Evolutionary conservation across 768 basidiomycete genomes (phyloP).

Genomic region (Leccinum rimulosum): DNA sequence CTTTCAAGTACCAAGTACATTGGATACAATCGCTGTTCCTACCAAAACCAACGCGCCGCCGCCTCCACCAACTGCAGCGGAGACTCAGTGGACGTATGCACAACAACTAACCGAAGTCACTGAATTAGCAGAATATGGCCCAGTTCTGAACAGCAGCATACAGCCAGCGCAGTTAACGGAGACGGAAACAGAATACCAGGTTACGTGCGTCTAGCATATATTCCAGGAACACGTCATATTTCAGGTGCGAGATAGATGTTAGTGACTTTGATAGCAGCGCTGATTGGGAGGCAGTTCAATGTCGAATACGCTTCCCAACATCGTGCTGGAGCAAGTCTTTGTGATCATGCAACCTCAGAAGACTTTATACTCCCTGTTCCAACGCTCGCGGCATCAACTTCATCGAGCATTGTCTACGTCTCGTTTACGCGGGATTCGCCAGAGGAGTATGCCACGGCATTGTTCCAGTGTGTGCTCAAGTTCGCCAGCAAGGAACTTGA

Average conservation of each 20-base stretch:
- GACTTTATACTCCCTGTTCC: constrained; percentile 92
- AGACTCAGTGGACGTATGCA: constrained; percentile 84
- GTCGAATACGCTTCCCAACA: constrained; percentile 95
- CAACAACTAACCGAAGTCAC: constrained; percentile 85
- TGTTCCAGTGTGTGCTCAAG: constrained; percentile 89
- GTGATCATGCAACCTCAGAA: constrained; percentile 90
- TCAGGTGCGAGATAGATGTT: constrained; percentile 56
- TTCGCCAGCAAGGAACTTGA: constrained; percentile 98
- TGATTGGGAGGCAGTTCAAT: constrained; percentile 68
- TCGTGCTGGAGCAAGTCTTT: constrained; percentile 90
- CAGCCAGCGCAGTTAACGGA: constrained; percentile 87
- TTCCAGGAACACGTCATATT: constrained; percentile 94
- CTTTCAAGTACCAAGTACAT: constrained; percentile 69
- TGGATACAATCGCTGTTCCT: constrained; percentile 77
- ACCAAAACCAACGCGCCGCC: constrained; percentile 57
- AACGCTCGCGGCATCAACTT: constrained; percentile 62
- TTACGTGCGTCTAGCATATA: constrained; percentile 94
- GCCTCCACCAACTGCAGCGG: constrained; percentile 75
- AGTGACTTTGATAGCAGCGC: not conserved
- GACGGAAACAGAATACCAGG: constrained; percentile 97
- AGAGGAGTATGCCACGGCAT: constrained; percentile 72
- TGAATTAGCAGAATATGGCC: constrained; percentile 81
- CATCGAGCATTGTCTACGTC: constrained; percentile 87
- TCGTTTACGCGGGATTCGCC: constrained; percentile 86
- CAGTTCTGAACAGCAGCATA: constrained; percentile 81